These are phyloP conservation scores for Magnusiomyces tetraspermus DNA, from an alignment of 1,139 yeast genomes.

Conservation along the genomic window DNA sequence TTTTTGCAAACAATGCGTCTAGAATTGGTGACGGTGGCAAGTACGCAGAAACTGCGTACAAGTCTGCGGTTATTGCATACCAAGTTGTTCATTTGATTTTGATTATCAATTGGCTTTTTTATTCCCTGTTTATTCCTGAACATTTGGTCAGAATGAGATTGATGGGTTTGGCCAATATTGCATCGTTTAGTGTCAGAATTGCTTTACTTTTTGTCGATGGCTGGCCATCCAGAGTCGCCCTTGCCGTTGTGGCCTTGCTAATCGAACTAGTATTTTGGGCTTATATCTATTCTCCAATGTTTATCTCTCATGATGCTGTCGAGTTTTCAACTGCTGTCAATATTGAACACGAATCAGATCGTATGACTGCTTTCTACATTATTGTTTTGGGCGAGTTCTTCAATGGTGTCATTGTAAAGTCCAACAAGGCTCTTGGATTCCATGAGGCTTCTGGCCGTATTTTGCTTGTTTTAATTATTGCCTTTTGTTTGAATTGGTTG, in stretches of 20 bases:
- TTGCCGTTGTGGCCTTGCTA: slow-evolving; percentile 38
- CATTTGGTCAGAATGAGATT: slow-evolving; percentile 46
- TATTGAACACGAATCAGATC: slow-evolving; percentile 59
- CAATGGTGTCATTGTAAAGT: slow-evolving; percentile 46
- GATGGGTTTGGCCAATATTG: slow-evolving; percentile 27
- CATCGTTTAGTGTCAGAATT: slow-evolving; percentile 16
- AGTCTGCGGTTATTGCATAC: slow-evolving; percentile 22
- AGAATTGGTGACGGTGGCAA: slow-evolving; percentile 31
- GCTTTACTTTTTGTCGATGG: slow-evolving; percentile 40
- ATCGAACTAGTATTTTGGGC: slow-evolving; percentile 34
- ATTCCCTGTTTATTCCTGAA: slow-evolving; percentile 45
- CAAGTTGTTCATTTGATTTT: slow-evolving; percentile 16
- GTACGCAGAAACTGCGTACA: slow-evolving; percentile 5
- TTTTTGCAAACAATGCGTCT: slow-evolving; percentile 45
- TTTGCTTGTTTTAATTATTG: slow-evolving; percentile 41
- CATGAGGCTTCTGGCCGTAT: slow-evolving; percentile 42
- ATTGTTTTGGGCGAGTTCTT: slow-evolving; percentile 61
- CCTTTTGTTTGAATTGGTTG: slow-evolving; percentile 46
- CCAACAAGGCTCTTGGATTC: slow-evolving; percentile 43
- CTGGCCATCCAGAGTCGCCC: slow-evolving; percentile 39
- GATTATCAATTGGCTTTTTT: slow-evolving; percentile 30
- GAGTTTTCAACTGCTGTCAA: slow-evolving; percentile 52
- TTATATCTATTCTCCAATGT: slow-evolving; percentile 32
- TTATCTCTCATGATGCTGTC: slow-evolving; percentile 37
- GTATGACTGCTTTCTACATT: slow-evolving; percentile 49